Percentiles rank a stretch among this genome's conserved stretches.
These are phyloP conservation scores for Fagopyrum esculentum DNA, from an alignment of 148 eudicot genomes.

Conservation along the genomic window DNA sequence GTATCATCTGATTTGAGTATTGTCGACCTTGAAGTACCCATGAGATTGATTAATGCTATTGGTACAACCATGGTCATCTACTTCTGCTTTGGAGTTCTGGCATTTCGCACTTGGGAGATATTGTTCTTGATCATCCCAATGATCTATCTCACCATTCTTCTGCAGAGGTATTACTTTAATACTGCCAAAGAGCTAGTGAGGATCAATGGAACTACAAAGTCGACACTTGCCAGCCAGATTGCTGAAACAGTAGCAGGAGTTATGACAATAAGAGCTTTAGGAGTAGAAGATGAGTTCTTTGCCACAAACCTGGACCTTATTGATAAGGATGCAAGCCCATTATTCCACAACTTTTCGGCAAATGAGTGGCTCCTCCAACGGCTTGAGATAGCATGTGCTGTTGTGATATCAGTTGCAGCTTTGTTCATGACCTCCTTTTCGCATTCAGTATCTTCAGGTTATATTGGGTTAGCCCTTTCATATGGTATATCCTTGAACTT, in stretches of 20 bases:
- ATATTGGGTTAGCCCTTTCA: constrained; percentile 30
- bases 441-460: not conserved
- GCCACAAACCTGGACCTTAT: no score
- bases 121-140: constrained; percentile 29
- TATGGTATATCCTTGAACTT: constrained; percentile 29
- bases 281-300: no score
- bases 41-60: constrained; percentile 8
- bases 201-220: constrained; percentile 35
- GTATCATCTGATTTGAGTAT: constrained; percentile 38
- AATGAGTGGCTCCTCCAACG: constrained; percentile 7
- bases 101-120: constrained; percentile 31
- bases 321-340: not conserved
- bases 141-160: constrained; percentile 20
- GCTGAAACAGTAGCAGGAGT: no score
- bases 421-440: constrained; percentile 25
- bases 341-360: constrained; percentile 4
- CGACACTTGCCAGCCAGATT: not conserved
- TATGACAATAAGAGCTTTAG: no score
- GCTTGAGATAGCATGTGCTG: constrained; percentile 3
- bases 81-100: constrained; percentile 24
- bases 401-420: constrained; percentile 14
- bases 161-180: constrained; percentile 29
- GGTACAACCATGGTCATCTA: constrained; percentile 29
- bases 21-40: constrained; percentile 29
- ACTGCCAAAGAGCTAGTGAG: constrained; percentile 36